Base-by-base conservation (phyloP, 495 filamentous ascomycete genomes). In the Penicillium crystallinum region DNA sequence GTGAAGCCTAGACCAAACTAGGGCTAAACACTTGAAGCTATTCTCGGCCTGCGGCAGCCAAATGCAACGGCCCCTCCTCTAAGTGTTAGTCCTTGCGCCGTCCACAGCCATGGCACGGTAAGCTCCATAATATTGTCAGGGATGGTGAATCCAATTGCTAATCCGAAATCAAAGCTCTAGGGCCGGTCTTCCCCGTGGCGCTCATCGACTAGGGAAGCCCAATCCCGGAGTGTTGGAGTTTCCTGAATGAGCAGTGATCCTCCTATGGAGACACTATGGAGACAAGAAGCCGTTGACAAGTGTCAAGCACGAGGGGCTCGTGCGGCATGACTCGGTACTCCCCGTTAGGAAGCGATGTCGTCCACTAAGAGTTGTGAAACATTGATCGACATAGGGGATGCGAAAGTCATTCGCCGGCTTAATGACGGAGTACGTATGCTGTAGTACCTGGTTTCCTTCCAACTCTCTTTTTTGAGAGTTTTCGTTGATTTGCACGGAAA, bases 21-120 rank as follows among this genome's bases (percentile, higher is more conserved):
- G 54, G 48, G 30, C 43, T 35, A 37, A 41, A 12, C 21, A 14
- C 31, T 38, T 37, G 29, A 48, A 37, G 22, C 21, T 46, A 36
- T 35, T 5, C 31, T 47, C 31, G 12, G 19, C 21, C 11, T 15
- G 18, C 19, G 44, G 31, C 44, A 46, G 14, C 21, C 12, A 14
- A 21, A n/a, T 17, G 15, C 45, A 47, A 15, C 30, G 4, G 21
- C n/a, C 21, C 14, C 19, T 46, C 29, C 29, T 25, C 21, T 47
- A 17, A 1, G 21, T 12, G 14, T 21, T 50, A 42, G 27, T 50
- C 19, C 38, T 30, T n/a, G 25, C 36, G 36, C 25, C 21, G 22
- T 25, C 23, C 10, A 14, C 10, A 3, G 23, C 23, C 23, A 7
- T 27, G 23, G 23, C 23, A 27, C 7, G 23, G n/a, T n/a, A n/a